Conservation (phyloP, 495 filamentous ascomycete species). For the Aspergillus cavernicola region DNA sequence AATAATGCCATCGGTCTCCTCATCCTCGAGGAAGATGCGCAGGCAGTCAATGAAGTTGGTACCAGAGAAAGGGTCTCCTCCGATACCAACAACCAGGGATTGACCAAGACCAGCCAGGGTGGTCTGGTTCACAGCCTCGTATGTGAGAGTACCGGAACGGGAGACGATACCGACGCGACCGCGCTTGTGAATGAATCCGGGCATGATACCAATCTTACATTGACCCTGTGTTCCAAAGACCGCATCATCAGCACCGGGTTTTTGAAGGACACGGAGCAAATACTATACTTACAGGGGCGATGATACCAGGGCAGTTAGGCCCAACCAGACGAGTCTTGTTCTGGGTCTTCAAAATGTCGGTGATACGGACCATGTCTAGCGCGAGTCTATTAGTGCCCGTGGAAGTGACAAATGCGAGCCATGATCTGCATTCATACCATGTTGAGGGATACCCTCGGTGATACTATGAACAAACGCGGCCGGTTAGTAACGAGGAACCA, state of each 20-base stretch:
- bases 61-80: constrained; percentile 96
- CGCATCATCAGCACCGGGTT: constrained; percentile 4
- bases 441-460: constrained; percentile 96
- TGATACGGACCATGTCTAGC: constrained; percentile 97
- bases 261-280: background rate
- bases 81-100: constrained; percentile 96
- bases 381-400: constrained; percentile 21
- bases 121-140: constrained; percentile 99
- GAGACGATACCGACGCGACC: constrained; percentile 98
- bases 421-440: constrained; percentile 56
- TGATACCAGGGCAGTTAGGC: constrained; percentile 98
- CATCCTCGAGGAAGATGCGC: constrained; percentile 91
- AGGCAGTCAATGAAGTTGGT: constrained; percentile 99
- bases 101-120: constrained; percentile 95
- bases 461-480: constrained; percentile 52
- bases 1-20: constrained; percentile 98
- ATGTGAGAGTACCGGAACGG: constrained; percentile 95
- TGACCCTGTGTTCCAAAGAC: constrained; percentile 58
- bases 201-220: constrained; percentile 99
- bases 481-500: background rate
- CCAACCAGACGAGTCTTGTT: constrained; percentile 93
- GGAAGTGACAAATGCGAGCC: background rate
- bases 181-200: constrained; percentile 99
- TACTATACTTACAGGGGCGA: constrained; percentile 62
- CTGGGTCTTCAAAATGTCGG: constrained; percentile 96